These are phyloP conservation scores for Solanum dulcamara DNA, from an alignment of 257 asterid genomes.

Conservation along the genomic window DNA sequence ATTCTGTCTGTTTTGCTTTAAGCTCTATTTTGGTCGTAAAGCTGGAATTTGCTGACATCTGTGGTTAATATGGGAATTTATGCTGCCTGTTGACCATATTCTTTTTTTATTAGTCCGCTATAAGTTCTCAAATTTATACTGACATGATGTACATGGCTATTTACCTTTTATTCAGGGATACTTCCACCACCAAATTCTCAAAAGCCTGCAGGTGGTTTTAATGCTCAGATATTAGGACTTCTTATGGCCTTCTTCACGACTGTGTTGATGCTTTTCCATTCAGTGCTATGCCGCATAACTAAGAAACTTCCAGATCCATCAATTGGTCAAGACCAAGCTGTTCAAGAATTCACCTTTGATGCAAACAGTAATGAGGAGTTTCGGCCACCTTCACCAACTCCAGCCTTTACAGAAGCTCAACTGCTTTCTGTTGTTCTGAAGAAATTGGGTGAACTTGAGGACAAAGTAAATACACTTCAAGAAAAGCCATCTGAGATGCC, in stretches of 20 bases:
- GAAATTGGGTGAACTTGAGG: conserved; percentile 63
- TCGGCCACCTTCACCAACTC: conserved; percentile 31
- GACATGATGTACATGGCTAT: not conserved
- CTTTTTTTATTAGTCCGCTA: not conserved
- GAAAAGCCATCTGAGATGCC: conserved; percentile 71
- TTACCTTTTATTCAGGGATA: not conserved
- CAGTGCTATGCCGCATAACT: not conserved
- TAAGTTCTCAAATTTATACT: not conserved
- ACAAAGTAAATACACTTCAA: conserved; percentile 42
- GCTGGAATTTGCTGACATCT: not conserved
- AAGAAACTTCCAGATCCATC: conserved; percentile 5
- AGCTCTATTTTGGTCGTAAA: not conserved
- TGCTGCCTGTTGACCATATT: not conserved
- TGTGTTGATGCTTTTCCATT: not conserved
- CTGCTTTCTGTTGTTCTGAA: conserved; percentile 40
- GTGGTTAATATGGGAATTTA: not conserved
- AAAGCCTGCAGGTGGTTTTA: conserved; percentile 3
- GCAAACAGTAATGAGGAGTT: conserved; percentile 20
- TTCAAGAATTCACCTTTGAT: conserved; percentile 5
- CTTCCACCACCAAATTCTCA: not conserved
- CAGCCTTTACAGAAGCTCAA: conserved; percentile 30
- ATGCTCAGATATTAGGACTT: not conserved
- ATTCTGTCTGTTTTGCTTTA: not conserved
- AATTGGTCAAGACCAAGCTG: not conserved
- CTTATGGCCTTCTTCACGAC: conserved; percentile 3